phyloP scores from a whole-genome alignment of 2,329 filamentous ascomycete species.

The Clonostachys chloroleuca region DNA sequence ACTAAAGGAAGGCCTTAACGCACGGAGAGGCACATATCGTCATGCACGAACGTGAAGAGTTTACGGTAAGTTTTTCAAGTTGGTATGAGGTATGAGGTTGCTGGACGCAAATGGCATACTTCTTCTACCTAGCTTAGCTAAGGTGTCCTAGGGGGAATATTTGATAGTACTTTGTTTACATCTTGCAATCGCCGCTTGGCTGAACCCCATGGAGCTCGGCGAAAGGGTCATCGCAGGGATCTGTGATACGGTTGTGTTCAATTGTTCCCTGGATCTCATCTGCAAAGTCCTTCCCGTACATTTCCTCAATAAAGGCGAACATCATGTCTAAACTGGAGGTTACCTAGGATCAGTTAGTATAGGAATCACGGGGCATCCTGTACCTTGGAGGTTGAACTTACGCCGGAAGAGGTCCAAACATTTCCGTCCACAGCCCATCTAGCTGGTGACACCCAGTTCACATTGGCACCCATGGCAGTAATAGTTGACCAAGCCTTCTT shows the following conservation, averaged over 20 bases:
- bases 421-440: slow-evolving; percentile 54
- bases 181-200: too few species aligned
- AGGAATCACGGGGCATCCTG: too few species aligned
- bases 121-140: too few species aligned
- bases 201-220: not conserved
- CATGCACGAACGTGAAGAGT: too few species aligned
- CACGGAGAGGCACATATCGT: too few species aligned
- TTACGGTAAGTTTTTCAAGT: too few species aligned
- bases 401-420: slow-evolving; percentile 52
- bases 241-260: slow-evolving; percentile 3
- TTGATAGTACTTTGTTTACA: too few species aligned
- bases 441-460: slow-evolving; percentile 46
- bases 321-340: slow-evolving; percentile 50
- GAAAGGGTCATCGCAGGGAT: slow-evolving; percentile 7
- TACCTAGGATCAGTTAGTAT: too few species aligned
- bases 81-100: too few species aligned
- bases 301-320: slow-evolving; percentile 48
- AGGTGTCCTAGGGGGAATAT: too few species aligned
- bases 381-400: slow-evolving; percentile 32
- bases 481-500: slow-evolving; percentile 48
- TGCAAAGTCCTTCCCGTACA: slow-evolving; percentile 40
- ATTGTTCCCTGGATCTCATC: slow-evolving; percentile 3
- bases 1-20: too few species aligned
- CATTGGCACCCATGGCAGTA: slow-evolving; percentile 36
- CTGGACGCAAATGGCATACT: too few species aligned